Evolutionary conservation across 768 basidiomycete species (phyloP).

Genomic region (Lyophyllum atratum): DNA sequence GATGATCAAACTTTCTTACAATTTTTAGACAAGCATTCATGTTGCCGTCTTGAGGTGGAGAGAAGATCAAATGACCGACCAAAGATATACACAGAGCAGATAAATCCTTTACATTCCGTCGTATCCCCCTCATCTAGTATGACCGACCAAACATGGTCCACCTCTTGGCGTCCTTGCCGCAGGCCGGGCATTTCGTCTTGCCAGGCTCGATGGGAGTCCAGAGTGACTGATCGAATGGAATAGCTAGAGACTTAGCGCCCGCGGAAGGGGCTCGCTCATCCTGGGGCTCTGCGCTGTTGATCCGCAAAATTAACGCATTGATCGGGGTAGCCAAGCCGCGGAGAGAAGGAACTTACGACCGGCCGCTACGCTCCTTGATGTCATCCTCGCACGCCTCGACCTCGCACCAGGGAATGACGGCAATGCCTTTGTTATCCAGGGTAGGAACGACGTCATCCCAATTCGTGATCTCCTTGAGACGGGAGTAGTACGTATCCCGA

Average conservation of each 20-base stretch:
- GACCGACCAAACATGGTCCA: conserved; percentile 98
- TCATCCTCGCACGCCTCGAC: conserved; percentile 92
- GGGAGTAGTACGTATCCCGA: conserved; percentile 67
- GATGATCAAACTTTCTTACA: conserved; percentile 13
- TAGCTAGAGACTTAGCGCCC: conserved; percentile 95
- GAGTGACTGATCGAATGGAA: conserved; percentile 90
- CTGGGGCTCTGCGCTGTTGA: conserved; percentile 72
- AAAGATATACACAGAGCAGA: conserved; percentile 9
- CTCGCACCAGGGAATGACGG: conserved; percentile 97
- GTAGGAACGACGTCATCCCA: conserved; percentile 96
- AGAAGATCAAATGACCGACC: conserved; percentile 11
- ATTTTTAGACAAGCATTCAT: conserved; percentile 7
- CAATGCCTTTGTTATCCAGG: conserved; percentile 84
- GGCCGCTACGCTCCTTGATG: conserved; percentile 92
- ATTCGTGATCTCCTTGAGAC: conserved; percentile 70
- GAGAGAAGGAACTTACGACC: conserved; percentile 57
- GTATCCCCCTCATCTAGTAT: conserved; percentile 47
- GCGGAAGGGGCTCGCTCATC: conserved; percentile 97
- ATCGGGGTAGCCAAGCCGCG: conserved; percentile 4
- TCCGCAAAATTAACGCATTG: conserved; percentile 15
- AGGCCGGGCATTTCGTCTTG: conserved; percentile 88
- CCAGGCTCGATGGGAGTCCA: conserved; percentile 82
- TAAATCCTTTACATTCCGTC: conserved; percentile 6
- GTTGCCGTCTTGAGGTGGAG: not conserved
- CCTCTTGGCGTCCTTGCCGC: conserved; percentile 85